A percentile compares a stretch with the other conserved stretches of the same genome.
Evolutionary conservation across 2,329 filamentous ascomycete species (phyloP).

Genomic region (Lojkania enalia): DNA sequence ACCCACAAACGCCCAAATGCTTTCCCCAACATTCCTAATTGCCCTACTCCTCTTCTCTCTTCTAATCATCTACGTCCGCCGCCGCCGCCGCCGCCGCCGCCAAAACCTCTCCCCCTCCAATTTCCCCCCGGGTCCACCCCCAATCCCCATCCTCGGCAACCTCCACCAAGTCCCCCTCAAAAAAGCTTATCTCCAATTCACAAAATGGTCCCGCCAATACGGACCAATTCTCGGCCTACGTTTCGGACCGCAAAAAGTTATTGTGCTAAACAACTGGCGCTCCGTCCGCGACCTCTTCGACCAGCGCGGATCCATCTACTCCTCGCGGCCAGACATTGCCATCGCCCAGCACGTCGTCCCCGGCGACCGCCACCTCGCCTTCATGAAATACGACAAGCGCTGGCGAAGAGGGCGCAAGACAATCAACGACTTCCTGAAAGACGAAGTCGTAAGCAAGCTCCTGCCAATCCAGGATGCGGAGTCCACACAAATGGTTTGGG

Average conservation of each 20-base stretch:
- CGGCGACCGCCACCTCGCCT: neutral
- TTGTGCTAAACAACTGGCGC: slow-evolving; percentile 10
- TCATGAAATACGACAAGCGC: slow-evolving; percentile 6
- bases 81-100: no score
- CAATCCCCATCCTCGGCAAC: slow-evolving; percentile 17
- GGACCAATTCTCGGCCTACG: slow-evolving; percentile 10
- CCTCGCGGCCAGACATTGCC: slow-evolving; percentile 8
- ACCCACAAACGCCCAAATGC: no score
- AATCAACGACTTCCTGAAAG: slow-evolving; percentile 7
- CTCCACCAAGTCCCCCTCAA: slow-evolving; percentile 14
- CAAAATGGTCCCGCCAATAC: slow-evolving; percentile 6
- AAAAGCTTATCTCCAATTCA: slow-evolving; percentile 10
- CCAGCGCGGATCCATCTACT: slow-evolving; percentile 7
- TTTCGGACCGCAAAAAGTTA: slow-evolving; percentile 7
- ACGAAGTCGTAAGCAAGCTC: slow-evolving; percentile 5
- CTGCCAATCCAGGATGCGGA: slow-evolving; percentile 17
- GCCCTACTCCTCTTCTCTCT: no score
- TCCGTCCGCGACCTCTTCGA: slow-evolving; percentile 13
- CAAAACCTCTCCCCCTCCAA: no score
- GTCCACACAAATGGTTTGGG: slow-evolving; percentile 16
- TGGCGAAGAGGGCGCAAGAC: slow-evolving; percentile 12
- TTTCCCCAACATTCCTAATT: no score
- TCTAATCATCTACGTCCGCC: no score
- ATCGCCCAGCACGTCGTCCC: slow-evolving; percentile 1
- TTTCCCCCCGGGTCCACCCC: slow-evolving; percentile 13